These are phyloP conservation scores for Saccharomycopsis lassenensis DNA, from an alignment of 805 yeast genomes.

Conservation along the genomic window DNA sequence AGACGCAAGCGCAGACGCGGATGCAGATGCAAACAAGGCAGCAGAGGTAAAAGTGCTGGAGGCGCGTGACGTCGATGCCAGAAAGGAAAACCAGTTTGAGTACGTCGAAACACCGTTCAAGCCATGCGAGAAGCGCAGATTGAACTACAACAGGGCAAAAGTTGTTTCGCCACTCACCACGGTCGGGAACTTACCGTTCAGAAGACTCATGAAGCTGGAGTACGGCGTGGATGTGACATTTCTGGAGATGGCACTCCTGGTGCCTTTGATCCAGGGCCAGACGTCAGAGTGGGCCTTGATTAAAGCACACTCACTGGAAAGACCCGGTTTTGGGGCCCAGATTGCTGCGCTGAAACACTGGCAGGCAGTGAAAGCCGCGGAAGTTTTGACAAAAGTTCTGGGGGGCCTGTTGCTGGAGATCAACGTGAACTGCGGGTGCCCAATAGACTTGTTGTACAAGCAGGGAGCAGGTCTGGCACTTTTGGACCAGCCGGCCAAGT, in stretches of 20 bases:
- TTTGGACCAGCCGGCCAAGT: constrained; percentile 76
- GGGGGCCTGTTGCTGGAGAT: constrained; percentile 63
- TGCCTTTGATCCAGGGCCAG: constrained; percentile 81
- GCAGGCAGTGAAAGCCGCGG: constrained; percentile 92
- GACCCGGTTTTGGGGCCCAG: constrained; percentile 88
- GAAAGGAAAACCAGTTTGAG: constrained; percentile 30
- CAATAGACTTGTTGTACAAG: constrained; percentile 86
- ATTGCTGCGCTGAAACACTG: constrained; percentile 85
- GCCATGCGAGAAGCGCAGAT: constrained; percentile 68
- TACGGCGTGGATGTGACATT: constrained; percentile 86
- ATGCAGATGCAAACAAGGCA: constrained; percentile 17
- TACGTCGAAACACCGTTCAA: constrained; percentile 71
- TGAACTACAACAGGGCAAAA: constrained; percentile 62
- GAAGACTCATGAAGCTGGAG: constrained; percentile 79
- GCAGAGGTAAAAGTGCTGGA: constrained; percentile 22
- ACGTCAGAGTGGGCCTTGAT: constrained; percentile 97
- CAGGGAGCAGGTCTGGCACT: constrained; percentile 95
- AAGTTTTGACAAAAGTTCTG: constrained; percentile 49
- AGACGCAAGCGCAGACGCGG: constrained; percentile 23
- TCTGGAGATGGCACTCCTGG: constrained; percentile 86
- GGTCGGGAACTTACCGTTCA: constrained; percentile 92
- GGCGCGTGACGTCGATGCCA: constrained; percentile 6
- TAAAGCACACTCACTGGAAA: constrained; percentile 72
- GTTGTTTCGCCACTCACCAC: constrained; percentile 94
- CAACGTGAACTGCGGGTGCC: constrained; percentile 94